phyloP scores from a whole-genome alignment of 768 basidiomycete species.

The Mrakia gelida region DNA sequence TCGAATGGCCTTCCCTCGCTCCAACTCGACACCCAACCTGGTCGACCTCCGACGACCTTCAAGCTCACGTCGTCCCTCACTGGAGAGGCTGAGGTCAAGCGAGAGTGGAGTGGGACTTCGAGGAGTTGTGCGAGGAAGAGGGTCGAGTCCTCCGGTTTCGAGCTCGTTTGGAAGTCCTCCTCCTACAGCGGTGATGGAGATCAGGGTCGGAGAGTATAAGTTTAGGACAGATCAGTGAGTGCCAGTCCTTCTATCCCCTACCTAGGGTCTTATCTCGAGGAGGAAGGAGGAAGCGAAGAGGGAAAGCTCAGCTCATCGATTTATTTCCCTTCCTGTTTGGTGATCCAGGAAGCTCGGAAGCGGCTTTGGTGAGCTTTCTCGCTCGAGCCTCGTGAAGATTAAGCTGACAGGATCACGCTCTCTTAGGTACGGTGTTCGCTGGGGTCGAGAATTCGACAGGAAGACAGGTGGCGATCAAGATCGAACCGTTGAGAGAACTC shows the following conservation, averaged over 20 bases:
- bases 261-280: background rate
- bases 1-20: background rate
- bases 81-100: background rate
- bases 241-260: background rate
- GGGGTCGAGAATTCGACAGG: constrained; percentile 6
- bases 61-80: background rate
- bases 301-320: background rate
- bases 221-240: constrained; percentile 16
- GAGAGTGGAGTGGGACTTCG: background rate
- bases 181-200: constrained; percentile 13
- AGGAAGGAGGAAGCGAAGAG: background rate
- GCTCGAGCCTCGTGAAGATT: background rate
- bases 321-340: background rate
- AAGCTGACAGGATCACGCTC: background rate
- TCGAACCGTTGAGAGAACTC: constrained; percentile 19
- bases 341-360: background rate
- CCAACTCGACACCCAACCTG: background rate
- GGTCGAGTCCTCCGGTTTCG: background rate
- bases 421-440: background rate
- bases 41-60: background rate
- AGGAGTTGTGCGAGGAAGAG: background rate
- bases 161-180: background rate
- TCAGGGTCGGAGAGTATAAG: constrained; percentile 1
- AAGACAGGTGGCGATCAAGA: constrained; percentile 6
- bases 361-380: constrained; percentile 12